These are phyloP conservation scores for Spathaspora girioi DNA, from an alignment of 805 yeast genomes.

Conservation along the genomic window DNA sequence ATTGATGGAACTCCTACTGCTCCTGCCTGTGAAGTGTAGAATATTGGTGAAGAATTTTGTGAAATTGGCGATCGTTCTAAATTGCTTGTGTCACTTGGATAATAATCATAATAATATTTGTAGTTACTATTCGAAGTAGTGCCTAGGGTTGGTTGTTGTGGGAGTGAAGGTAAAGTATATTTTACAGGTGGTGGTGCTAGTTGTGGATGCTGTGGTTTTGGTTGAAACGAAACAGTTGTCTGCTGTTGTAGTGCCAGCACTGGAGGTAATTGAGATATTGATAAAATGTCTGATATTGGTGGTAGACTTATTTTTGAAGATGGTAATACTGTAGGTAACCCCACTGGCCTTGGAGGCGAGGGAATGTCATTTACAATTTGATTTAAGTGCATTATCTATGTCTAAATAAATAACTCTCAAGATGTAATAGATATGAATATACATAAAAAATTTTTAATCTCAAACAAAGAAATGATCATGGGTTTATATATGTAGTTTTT, in stretches of 20 bases:
- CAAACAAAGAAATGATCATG: background rate
- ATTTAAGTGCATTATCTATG: conserved; percentile 1
- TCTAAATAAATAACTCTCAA: background rate
- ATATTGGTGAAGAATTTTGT: conserved; percentile 1
- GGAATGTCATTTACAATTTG: background rate
- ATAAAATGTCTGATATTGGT: conserved; percentile 39
- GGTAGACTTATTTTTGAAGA: conserved; percentile 25
- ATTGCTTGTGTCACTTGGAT: background rate
- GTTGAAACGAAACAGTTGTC: background rate
- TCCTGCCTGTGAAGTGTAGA: background rate
- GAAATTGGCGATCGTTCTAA: conserved; percentile 2
- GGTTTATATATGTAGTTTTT: background rate
- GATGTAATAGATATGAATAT: background rate
- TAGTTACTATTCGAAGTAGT: background rate
- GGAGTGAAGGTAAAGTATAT: conserved; percentile 2
- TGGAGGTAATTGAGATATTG: conserved; percentile 6
- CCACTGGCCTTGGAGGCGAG: background rate
- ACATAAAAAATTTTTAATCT: background rate
- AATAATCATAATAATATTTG: conserved; percentile 1
- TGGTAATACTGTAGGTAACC: conserved; percentile 2
- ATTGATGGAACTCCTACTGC: background rate
- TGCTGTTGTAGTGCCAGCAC: conserved; percentile 5
- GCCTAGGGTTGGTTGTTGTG: conserved; percentile 1
- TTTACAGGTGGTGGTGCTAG: conserved; percentile 4
- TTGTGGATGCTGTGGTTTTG: conserved; percentile 2